Percentiles rank a stretch among this genome's conserved stretches.
These are phyloP conservation scores for Colletotrichum eleusines DNA, from an alignment of 2,329 filamentous ascomycete genomes.

Conservation along the genomic window DNA sequence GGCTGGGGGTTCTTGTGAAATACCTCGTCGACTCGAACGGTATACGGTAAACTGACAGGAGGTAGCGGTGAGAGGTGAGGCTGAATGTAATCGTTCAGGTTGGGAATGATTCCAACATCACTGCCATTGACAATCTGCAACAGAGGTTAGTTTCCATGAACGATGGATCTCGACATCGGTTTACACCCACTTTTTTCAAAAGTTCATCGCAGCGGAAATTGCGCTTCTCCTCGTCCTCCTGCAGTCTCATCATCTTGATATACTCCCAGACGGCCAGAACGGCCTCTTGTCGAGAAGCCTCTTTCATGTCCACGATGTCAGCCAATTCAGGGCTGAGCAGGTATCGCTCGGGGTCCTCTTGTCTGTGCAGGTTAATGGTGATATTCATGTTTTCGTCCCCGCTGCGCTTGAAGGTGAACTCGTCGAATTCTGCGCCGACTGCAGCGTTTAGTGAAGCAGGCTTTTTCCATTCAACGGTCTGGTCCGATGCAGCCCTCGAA, in stretches of 20 bases:
- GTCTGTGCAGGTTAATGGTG: constrained; percentile 85
- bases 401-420: constrained; percentile 89
- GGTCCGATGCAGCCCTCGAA: constrained; percentile 66
- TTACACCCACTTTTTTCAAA: constrained; percentile 75
- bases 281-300: constrained; percentile 88
- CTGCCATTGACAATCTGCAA: constrained; percentile 77
- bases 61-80: constrained; percentile 83
- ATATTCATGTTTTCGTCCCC: constrained; percentile 94
- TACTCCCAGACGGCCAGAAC: constrained; percentile 97
- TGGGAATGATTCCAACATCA: constrained; percentile 86
- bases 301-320: constrained; percentile 85
- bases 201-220: constrained; percentile 91
- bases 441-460: constrained; percentile 70
- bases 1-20: constrained; percentile 81
- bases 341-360: constrained; percentile 89
- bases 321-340: constrained; percentile 82
- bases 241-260: constrained; percentile 84
- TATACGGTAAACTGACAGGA: constrained; percentile 88
- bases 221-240: constrained; percentile 95
- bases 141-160: not conserved
- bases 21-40: constrained; percentile 89
- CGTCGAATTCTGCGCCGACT: constrained; percentile 82
- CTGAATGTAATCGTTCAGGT: constrained; percentile 83
- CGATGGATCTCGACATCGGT: not conserved
- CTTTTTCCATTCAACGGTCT: constrained; percentile 87